These are phyloP conservation scores for Achaetomium macrosporum DNA, from an alignment of 2,329 filamentous ascomycete species.

Conservation along the genomic window DNA sequence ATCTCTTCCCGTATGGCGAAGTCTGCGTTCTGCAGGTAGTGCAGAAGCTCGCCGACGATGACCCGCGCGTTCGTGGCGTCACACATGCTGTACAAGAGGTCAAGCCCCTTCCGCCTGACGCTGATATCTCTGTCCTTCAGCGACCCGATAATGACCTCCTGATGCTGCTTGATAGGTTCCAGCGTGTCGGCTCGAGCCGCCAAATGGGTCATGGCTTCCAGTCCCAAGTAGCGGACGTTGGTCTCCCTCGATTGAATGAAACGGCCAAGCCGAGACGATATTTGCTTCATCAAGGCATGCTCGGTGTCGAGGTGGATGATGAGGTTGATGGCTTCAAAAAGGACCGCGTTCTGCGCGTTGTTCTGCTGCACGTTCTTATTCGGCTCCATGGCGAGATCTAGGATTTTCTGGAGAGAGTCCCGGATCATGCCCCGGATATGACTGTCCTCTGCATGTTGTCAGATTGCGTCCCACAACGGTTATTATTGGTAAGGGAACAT, in stretches of 20 bases:
- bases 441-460: conserved; percentile 64
- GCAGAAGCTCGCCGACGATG: conserved; percentile 87
- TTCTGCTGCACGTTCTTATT: conserved; percentile 99
- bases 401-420: conserved; percentile 82
- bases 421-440: conserved; percentile 88
- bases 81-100: conserved; percentile 99
- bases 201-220: conserved; percentile 98
- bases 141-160: conserved; percentile 90
- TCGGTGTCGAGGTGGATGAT: conserved; percentile 97
- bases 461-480: neutral
- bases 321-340: conserved; percentile 97
- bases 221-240: conserved; percentile 89
- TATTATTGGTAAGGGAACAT: conserved; percentile 27
- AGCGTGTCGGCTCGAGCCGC: conserved; percentile 89
- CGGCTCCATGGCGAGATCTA: conserved; percentile 85
- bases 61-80: conserved; percentile 89
- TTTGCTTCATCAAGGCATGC: conserved; percentile 90
- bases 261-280: conserved; percentile 81
- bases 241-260: conserved; percentile 97
- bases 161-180: conserved; percentile 96
- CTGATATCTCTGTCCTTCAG: conserved; percentile 95
- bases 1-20: conserved; percentile 98
- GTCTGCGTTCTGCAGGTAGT: conserved; percentile 92
- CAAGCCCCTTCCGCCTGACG: conserved; percentile 89
- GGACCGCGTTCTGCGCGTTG: conserved; percentile 94